Conservation (phyloP, 257 asterid genomes). For the Prunella vulgaris region DNA sequence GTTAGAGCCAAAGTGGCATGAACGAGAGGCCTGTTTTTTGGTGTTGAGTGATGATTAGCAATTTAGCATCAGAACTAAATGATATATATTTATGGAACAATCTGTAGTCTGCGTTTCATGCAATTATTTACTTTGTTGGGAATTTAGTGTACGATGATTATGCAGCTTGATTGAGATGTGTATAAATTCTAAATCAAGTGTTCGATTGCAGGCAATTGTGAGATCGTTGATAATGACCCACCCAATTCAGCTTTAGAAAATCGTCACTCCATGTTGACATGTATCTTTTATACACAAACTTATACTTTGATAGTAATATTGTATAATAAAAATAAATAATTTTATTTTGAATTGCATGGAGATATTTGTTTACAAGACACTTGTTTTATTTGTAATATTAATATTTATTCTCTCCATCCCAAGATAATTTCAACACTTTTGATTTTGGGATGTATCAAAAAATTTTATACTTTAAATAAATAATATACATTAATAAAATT, state of each 20-base stretch:
- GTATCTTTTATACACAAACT: no score
- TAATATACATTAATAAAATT: no score
- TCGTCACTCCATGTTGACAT: no score
- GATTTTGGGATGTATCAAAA: no score
- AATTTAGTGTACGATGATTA: background rate
- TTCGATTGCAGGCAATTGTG: background rate
- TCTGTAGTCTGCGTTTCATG: background rate
- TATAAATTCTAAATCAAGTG: background rate
- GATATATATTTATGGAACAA: background rate
- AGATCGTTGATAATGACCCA: background rate
- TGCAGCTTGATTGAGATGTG: background rate
- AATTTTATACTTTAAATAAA: no score
- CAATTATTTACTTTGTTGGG: background rate
- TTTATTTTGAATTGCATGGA: no score
- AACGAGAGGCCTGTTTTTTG: conserved; percentile 15
- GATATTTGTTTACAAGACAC: no score
- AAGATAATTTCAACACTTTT: no score
- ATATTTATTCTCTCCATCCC: no score
- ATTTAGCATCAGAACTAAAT: conserved; percentile 1
- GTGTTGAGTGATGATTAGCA: conserved; percentile 7
- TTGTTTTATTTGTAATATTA: no score
- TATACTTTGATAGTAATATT: no score
- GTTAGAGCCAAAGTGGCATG: conserved; percentile 5
- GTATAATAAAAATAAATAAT: no score
- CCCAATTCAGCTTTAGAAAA: background rate